Conservation (phyloP, 1,284 basidiomycete genomes). For the Ustilago vetiveriae region DNA sequence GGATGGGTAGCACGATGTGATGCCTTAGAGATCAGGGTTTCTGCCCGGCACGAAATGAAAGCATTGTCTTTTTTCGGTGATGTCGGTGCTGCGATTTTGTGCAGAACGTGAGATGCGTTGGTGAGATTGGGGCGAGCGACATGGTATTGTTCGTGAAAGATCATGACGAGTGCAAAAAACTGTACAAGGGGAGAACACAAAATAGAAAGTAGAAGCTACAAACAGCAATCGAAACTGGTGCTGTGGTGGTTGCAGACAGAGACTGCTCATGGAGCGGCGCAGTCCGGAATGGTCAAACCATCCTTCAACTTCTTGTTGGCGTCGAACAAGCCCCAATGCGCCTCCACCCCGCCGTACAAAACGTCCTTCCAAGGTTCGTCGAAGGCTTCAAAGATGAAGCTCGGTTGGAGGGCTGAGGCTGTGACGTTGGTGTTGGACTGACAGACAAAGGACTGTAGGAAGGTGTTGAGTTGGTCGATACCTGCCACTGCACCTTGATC, state of each 20-base stretch:
- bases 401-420: conserved; percentile 70
- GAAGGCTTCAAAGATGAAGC: conserved; percentile 73
- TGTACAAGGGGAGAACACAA: background rate
- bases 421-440: conserved; percentile 82
- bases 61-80: too few relatives aligned
- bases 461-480: conserved; percentile 67
- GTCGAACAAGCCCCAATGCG: conserved; percentile 63
- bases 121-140: too few relatives aligned
- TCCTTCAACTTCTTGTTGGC: conserved; percentile 48
- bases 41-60: too few relatives aligned
- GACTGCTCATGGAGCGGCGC: conserved; percentile 56
- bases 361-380: conserved; percentile 86
- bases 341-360: conserved; percentile 85
- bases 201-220: background rate
- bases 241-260: too few relatives aligned
- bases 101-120: too few relatives aligned
- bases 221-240: too few relatives aligned
- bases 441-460: conserved; percentile 87
- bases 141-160: too few relatives aligned
- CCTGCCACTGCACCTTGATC: conserved; percentile 47
- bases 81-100: too few relatives aligned
- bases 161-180: too few relatives aligned
- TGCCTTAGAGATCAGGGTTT: too few relatives aligned
- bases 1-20: conserved; percentile 30
- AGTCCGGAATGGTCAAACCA: conserved; percentile 69